Evolutionary conservation across 768 basidiomycete genomes (phyloP).

Genomic region (Fomitopsis pulvina): DNA sequence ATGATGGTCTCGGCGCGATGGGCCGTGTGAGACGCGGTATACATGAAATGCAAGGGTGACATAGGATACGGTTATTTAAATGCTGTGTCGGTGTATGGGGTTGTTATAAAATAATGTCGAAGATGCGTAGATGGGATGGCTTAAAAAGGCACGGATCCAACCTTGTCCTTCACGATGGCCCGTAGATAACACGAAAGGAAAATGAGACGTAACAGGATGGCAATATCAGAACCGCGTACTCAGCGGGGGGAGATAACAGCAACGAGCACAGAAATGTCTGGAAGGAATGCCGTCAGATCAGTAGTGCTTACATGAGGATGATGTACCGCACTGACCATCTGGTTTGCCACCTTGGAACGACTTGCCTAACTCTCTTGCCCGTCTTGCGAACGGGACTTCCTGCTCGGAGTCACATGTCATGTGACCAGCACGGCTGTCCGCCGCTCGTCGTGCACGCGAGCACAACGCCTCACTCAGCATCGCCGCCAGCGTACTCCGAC

Average conservation of each 20-base stretch:
- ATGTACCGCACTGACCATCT: conserved; percentile 52
- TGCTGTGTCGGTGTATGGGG: no score
- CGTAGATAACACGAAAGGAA: background rate
- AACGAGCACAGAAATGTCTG: conserved; percentile 63
- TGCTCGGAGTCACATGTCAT: conserved; percentile 19
- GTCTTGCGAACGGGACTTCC: conserved; percentile 81
- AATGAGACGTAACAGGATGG: background rate
- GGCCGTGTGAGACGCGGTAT: no score
- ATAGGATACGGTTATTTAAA: background rate
- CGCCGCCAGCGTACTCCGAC: conserved; percentile 50
- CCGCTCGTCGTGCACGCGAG: conserved; percentile 65
- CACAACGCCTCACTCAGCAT: conserved; percentile 79
- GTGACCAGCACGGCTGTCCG: conserved; percentile 31
- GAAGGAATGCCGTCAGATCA: background rate
- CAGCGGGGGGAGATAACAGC: conserved; percentile 53
- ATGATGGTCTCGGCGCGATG: no score
- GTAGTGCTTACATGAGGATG: background rate
- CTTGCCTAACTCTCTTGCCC: conserved; percentile 69
- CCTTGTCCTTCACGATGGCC: background rate
- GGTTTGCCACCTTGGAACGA: conserved; percentile 76
- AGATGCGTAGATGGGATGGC: no score
- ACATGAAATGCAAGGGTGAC: background rate
- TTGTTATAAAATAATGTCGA: no score
- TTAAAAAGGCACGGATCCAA: background rate
- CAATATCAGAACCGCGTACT: background rate